These are phyloP conservation scores for Cryptococcus sp. DNA, from an alignment of 1,284 basidiomycete species.

Conservation along the genomic window DNA sequence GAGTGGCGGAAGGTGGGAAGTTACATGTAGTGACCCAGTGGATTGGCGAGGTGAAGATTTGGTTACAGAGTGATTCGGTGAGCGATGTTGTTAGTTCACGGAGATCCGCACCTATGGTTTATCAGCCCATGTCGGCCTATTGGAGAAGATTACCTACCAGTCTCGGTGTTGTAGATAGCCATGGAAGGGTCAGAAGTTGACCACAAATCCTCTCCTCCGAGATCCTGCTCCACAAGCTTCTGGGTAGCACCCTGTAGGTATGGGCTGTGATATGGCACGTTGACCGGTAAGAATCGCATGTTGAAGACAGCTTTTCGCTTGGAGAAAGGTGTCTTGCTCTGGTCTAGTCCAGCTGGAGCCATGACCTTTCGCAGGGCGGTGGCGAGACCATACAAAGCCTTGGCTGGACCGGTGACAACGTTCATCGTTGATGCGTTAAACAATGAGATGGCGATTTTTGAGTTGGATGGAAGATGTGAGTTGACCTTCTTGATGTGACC, in stretches of 20 bases:
- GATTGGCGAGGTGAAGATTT: conserved; percentile 87
- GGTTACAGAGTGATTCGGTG: conserved; percentile 78
- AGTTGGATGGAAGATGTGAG: conserved; percentile 71
- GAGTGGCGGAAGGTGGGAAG: conserved; percentile 84
- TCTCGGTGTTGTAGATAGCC: conserved; percentile 87
- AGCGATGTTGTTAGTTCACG: conserved; percentile 62
- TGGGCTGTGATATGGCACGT: conserved; percentile 89
- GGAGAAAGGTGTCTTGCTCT: conserved; percentile 88
- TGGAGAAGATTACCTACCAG: conserved; percentile 56
- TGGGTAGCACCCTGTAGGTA: conserved; percentile 77
- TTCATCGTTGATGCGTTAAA: conserved; percentile 88
- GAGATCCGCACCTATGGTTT: conserved; percentile 68
- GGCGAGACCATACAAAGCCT: conserved; percentile 89
- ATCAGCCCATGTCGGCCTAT: conserved; percentile 12
- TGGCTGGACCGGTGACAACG: conserved; percentile 88
- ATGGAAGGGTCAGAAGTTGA: conserved; percentile 66
- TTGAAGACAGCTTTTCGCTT: conserved; percentile 93
- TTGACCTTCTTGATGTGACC: conserved; percentile 84
- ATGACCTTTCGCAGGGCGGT: conserved; percentile 83
- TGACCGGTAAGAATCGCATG: conserved; percentile 87
- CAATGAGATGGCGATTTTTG: conserved; percentile 77
- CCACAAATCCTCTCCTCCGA: conserved; percentile 77
- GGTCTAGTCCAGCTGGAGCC: conserved; percentile 80
- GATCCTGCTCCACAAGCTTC: conserved; percentile 68
- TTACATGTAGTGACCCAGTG: conserved; percentile 87